Conservation (phyloP, 31 red algal genomes). For the Asparagopsis taxiformis region DNA sequence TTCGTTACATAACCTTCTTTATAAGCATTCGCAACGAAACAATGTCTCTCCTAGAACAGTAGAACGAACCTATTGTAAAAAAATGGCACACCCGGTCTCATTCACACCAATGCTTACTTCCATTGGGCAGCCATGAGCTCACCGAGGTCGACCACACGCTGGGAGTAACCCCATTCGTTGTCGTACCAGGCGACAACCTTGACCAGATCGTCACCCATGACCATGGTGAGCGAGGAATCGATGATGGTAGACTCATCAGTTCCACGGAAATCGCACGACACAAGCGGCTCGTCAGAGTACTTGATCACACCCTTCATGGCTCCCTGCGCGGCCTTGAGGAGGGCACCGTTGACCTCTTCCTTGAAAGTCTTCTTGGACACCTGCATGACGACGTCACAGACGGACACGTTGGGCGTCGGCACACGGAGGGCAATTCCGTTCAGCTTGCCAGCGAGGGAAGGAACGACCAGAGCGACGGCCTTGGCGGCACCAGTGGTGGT, state of each 20-base stretch:
- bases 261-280: slow-evolving; percentile 70
- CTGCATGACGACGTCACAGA: slow-evolving; percentile 75
- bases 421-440: slow-evolving; percentile 84
- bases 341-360: slow-evolving; percentile 82
- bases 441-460: slow-evolving; percentile 72
- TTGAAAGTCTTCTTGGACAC: slow-evolving; percentile 69
- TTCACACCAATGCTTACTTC: slow-evolving; percentile 22
- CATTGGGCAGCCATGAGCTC: slow-evolving; percentile 86
- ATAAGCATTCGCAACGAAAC: too few relatives aligned
- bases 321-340: slow-evolving; percentile 64
- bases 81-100: neutral
- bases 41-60: too few relatives aligned
- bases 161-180: slow-evolving; percentile 98
- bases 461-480: slow-evolving; percentile 76
- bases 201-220: slow-evolving; percentile 92
- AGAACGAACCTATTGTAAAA: neutral
- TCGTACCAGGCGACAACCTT: slow-evolving; percentile 99
- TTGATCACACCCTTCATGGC: slow-evolving; percentile 75
- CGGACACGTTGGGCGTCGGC: slow-evolving; percentile 70
- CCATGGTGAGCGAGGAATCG: slow-evolving; percentile 94
- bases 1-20: too few relatives aligned
- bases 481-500: slow-evolving; percentile 90
- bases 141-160: slow-evolving; percentile 92
- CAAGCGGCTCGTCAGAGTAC: slow-evolving; percentile 74
- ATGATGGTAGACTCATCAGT: slow-evolving; percentile 87